Conservation (phyloP, 148 eudicot genomes). For the Hydrangea macrophylla region DNA sequence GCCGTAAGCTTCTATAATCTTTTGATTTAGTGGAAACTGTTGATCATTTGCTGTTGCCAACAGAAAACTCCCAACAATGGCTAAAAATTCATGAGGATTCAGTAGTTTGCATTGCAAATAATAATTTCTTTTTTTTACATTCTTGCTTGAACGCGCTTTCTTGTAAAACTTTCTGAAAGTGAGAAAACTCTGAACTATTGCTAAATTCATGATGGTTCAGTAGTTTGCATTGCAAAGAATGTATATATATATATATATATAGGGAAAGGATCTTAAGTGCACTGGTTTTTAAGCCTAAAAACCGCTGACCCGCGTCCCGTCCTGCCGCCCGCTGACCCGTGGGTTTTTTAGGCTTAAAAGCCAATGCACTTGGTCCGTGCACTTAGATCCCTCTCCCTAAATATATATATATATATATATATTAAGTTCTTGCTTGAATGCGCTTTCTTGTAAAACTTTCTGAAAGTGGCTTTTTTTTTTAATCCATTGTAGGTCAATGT, state of each 20-base stretch:
- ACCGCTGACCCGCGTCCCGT: no score
- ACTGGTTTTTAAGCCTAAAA: no score
- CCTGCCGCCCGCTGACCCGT: not conserved
- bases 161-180: not conserved
- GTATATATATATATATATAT: no score
- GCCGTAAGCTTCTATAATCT: constrained; percentile 50
- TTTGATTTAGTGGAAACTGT: not conserved
- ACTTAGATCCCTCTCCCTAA: not conserved
- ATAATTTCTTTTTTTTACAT: not conserved
- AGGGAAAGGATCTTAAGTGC: no score
- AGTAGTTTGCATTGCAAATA: not conserved
- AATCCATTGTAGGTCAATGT: constrained; percentile 45
- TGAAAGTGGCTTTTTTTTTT: constrained; percentile 4
- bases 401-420: not conserved
- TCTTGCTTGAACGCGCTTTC: not conserved
- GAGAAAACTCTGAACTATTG: no score
- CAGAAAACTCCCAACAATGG: not conserved
- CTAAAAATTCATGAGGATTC: not conserved
- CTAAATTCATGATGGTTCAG: no score
- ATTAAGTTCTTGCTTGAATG: constrained; percentile 2
- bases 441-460: not conserved
- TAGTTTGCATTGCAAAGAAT: no score
- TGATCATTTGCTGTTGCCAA: not conserved
- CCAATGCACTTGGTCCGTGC: not conserved
- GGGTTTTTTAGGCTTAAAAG: not conserved